These are phyloP conservation scores for Pseudozyma sp. DNA, from an alignment of 1,284 basidiomycete genomes.

Conservation along the genomic window DNA sequence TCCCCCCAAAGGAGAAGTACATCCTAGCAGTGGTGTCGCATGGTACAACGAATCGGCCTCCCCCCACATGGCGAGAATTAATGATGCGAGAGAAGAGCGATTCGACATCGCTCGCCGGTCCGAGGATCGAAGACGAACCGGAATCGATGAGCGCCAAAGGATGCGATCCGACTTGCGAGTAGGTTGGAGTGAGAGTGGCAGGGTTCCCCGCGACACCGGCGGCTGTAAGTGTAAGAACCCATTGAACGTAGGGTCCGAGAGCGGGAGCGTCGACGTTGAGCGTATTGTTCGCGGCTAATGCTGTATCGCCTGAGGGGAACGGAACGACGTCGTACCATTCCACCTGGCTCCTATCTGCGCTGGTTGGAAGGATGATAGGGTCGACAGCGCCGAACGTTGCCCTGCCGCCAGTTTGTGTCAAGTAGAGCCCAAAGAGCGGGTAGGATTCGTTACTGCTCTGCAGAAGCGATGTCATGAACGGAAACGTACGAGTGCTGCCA, in stretches of 20 bases:
- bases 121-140: constrained; percentile 82
- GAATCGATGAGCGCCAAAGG: constrained; percentile 83
- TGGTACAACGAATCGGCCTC: constrained; percentile 84
- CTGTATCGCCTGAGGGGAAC: constrained; percentile 42
- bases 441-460: constrained; percentile 33
- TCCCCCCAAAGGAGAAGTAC: constrained; percentile 73
- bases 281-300: constrained; percentile 22
- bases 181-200: constrained; percentile 77
- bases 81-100: constrained; percentile 76
- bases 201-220: constrained; percentile 77
- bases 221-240: constrained; percentile 77
- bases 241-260: constrained; percentile 76
- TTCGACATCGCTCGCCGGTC: constrained; percentile 82
- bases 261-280: constrained; percentile 35
- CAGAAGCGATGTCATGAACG: constrained; percentile 32
- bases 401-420: constrained; percentile 21
- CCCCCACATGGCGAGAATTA: constrained; percentile 77
- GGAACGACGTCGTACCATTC: constrained; percentile 54
- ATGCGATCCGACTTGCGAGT: constrained; percentile 73
- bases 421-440: constrained; percentile 44
- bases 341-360: constrained; percentile 16
- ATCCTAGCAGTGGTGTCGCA: constrained; percentile 78
- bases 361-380: constrained; percentile 18
- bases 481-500: constrained; percentile 4
- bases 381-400: constrained; percentile 48